Percentiles rank a stretch among this genome's conserved stretches.
Conservation (phyloP, 2,329 filamentous ascomycete species). For the Xylaria sp. region DNA sequence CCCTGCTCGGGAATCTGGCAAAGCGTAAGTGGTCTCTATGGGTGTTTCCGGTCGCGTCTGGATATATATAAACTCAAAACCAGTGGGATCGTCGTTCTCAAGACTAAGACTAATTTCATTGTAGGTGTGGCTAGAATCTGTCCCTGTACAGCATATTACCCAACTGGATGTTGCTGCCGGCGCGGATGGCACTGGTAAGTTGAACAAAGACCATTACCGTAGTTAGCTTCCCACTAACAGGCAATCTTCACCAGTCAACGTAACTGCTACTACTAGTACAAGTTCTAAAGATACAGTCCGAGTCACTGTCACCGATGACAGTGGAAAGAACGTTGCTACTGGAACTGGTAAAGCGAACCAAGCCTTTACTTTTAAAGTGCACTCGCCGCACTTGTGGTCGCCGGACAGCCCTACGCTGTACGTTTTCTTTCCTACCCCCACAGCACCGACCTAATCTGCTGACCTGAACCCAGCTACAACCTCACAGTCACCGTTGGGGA, state of each 20-base stretch:
- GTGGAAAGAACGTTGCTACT: slow-evolving; percentile 56
- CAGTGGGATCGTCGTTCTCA: background rate
- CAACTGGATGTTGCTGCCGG: slow-evolving; percentile 68
- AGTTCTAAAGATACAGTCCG: slow-evolving; percentile 43
- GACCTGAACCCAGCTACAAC: slow-evolving; percentile 56
- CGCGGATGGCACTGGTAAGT: slow-evolving; percentile 62
- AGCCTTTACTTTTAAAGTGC: slow-evolving; percentile 65
- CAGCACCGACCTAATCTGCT: background rate
- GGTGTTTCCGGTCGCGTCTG: background rate
- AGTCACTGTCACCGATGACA: slow-evolving; percentile 51
- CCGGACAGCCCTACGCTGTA: slow-evolving; percentile 71
- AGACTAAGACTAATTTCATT: slow-evolving; percentile 24
- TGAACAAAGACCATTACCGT: background rate
- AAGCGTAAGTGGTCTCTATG: slow-evolving; percentile 38
- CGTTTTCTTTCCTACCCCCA: slow-evolving; percentile 6
- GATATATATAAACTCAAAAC: background rate
- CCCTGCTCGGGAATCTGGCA: slow-evolving; percentile 81
- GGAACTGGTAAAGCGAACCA: slow-evolving; percentile 58
- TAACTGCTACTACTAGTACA: slow-evolving; percentile 60
- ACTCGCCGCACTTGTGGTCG: slow-evolving; percentile 70
- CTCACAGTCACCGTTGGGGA: slow-evolving; percentile 62
- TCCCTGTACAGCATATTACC: slow-evolving; percentile 65
- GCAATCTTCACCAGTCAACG: slow-evolving; percentile 56
- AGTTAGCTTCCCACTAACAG: background rate
- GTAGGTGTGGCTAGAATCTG: slow-evolving; percentile 75